Percentiles rank a stretch among this genome's conserved stretches.
These are phyloP conservation scores for Ilex asprella DNA, from an alignment of 257 asterid species.

Conservation along the genomic window DNA sequence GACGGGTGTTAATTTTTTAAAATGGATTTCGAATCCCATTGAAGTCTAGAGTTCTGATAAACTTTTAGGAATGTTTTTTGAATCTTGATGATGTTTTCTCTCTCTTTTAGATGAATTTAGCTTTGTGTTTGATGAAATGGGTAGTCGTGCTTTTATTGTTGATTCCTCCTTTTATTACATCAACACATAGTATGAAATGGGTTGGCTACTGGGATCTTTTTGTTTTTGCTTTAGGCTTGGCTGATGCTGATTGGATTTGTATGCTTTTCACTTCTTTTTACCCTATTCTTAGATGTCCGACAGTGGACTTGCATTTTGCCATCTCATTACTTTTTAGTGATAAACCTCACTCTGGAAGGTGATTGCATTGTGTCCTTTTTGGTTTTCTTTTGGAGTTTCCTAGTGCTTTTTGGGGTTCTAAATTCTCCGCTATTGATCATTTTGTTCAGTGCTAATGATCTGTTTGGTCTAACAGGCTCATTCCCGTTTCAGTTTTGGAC, in stretches of 20 bases:
- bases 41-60: background rate
- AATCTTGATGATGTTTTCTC: slow-evolving; percentile 1
- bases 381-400: background rate
- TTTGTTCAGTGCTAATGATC: background rate
- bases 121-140: slow-evolving; percentile 9
- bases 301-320: slow-evolving; percentile 16
- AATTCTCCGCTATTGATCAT: background rate
- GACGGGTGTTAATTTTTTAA: background rate
- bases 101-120: slow-evolving; percentile 10
- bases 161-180: slow-evolving; percentile 9
- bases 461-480: background rate
- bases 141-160: slow-evolving; percentile 7
- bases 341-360: background rate
- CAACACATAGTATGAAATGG: slow-evolving; percentile 18
- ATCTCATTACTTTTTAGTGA: slow-evolving; percentile 2
- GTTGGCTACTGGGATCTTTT: slow-evolving; percentile 14
- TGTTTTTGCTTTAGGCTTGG: slow-evolving; percentile 7
- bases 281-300: slow-evolving; percentile 22
- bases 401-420: background rate
- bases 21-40: background rate
- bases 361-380: no score
- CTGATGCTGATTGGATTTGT: slow-evolving; percentile 13
- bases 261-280: slow-evolving; percentile 7
- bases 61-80: no score
- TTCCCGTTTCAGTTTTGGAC: background rate